A percentile compares a stretch with the other conserved stretches of the same genome.
Conservation (phyloP, 2,329 filamentous ascomycete genomes). For the Pochonia chlamydosporia region DNA sequence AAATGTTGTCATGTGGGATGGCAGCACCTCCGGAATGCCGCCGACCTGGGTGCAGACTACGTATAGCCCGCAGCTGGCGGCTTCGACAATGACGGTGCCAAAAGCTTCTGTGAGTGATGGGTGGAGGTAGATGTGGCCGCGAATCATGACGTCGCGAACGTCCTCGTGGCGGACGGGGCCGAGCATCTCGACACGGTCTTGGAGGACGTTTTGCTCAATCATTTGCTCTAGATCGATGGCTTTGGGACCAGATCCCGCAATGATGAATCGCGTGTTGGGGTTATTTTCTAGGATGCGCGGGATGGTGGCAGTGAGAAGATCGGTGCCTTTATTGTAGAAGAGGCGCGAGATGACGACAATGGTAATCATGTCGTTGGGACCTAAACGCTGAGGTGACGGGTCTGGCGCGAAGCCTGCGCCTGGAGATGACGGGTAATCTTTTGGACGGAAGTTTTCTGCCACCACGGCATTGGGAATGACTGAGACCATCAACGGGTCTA, state of each 20-base stretch:
- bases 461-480: conserved; percentile 98
- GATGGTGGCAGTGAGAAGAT: conserved; percentile 92
- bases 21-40: conserved; percentile 92
- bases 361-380: conserved; percentile 81
- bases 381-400: conserved; percentile 60
- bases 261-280: conserved; percentile 92
- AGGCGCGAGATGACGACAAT: conserved; percentile 96
- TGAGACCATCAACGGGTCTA: conserved; percentile 95
- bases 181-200: conserved; percentile 88
- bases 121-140: conserved; percentile 93
- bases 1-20: conserved; percentile 95
- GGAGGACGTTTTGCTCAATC: conserved; percentile 89
- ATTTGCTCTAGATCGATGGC: conserved; percentile 98
- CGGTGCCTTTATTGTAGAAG: conserved; percentile 98
- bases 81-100: conserved; percentile 95
- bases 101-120: conserved; percentile 95
- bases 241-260: conserved; percentile 92
- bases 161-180: conserved; percentile 93
- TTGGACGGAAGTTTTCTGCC: conserved; percentile 85
- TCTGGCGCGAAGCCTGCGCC: conserved; percentile 32
- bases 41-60: conserved; percentile 96
- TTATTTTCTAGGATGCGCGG: conserved; percentile 85
- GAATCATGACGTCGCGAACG: conserved; percentile 94
- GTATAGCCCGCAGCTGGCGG: conserved; percentile 90
- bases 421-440: conserved; percentile 33